phyloP scores from a whole-genome alignment of 73 alveolate genomes.

The Paramecium biaurelia region DNA sequence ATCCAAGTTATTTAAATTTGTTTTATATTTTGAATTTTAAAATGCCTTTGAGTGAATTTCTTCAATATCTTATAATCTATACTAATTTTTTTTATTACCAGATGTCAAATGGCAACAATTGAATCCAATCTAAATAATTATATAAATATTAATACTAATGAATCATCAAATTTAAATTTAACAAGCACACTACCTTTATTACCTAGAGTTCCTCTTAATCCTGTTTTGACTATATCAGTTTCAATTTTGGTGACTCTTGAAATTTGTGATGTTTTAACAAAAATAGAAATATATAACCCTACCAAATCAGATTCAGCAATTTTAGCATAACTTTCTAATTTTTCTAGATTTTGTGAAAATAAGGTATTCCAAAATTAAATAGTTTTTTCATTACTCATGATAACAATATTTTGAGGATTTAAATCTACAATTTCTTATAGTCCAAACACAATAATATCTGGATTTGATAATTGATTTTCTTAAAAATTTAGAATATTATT shows the following conservation, averaged over 20 bases:
- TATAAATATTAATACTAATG: conserved; percentile 49
- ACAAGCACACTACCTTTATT: conserved; percentile 93
- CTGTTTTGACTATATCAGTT: conserved; percentile 82
- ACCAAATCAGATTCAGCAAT: conserved; percentile 72
- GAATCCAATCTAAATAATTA: conserved; percentile 63
- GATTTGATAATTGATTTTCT: conserved; percentile 51
- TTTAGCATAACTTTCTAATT: conserved; percentile 71
- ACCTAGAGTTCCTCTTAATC: conserved; percentile 93
- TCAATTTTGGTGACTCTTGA: conserved; percentile 66
- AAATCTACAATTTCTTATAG: conserved; percentile 79
- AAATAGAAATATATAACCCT: conserved; percentile 74
- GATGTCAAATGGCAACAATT: conserved; percentile 82
- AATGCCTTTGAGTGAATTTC: conserved; percentile 80
- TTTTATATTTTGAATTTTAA: conserved; percentile 59
- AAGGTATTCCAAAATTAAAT: conserved; percentile 55
- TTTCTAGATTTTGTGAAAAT: conserved; percentile 61
- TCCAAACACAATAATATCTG: conserved; percentile 67
- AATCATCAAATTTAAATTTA: conserved; percentile 78
- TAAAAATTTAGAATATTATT: conserved; percentile 69
- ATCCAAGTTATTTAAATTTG: conserved; percentile 76
- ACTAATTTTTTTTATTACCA: conserved; percentile 80
- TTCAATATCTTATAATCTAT: conserved; percentile 79
- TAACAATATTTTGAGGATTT: conserved; percentile 73
- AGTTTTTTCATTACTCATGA: conserved; percentile 70
- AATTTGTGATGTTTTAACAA: conserved; percentile 62